Evolutionary conservation across 805 yeast genomes (phyloP), one percentile per base, ranked within the genome.

Genomic region (Blastobotrys americana): DNA sequence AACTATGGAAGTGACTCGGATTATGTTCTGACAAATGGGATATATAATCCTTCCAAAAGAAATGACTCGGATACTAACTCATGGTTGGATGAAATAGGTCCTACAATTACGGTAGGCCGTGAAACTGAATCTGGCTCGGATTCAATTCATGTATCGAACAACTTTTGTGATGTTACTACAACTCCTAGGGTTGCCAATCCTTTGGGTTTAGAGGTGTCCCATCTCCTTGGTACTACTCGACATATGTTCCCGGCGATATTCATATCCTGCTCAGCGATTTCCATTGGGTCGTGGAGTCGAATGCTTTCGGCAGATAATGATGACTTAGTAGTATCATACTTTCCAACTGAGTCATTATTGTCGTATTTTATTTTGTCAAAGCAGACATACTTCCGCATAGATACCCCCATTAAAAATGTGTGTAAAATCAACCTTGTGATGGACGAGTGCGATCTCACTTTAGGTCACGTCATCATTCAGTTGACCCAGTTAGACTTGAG

Each of bases 301-400:
- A 27, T 31, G n/a, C 34, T 39, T 2, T n/a, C 41, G 9, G n/a
- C 45, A 6, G 45, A 45, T 13, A 19, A 43, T 6, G 39, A 38
- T 3, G 55, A 51, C 21, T 33, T 53, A 8, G 20, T 25, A 4
- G 45, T 53, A n/a, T 36, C 19, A 15, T 53, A 51, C 35, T 43
- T 43, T n/a, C 49, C 52, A 4, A 40, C 47, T 9, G 55, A 51
- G 17, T 17, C 36, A 3, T 34, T 33, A 3, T 23, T 53, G 21
- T 33, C 46, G 3, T 53, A 53, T 34, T 28, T 44, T 3, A 42
- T 53, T 23, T 27, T 23, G 20, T 28, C 51, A 5, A 45, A 35
- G 3, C 25, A 44, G 4, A 44, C 43, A n/a, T 41, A 27, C 2
- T 47, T 44, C 43, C 23, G 40, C 27, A 48, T 53, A 16, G 48